Conservation (phyloP, 2,329 filamentous ascomycete species). For the Scleromitrula shiraiana region DNA sequence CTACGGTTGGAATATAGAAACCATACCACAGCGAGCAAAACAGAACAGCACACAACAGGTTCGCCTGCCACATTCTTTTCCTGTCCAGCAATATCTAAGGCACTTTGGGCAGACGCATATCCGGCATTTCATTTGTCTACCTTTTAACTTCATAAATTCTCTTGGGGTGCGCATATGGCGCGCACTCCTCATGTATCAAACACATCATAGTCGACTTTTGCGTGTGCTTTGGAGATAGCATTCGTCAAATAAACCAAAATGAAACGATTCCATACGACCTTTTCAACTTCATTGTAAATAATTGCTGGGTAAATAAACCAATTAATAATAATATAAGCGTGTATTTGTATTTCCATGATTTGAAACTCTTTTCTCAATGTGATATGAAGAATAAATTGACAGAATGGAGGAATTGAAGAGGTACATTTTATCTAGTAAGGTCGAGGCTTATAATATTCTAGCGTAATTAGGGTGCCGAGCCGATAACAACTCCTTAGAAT, state of each 20-base stretch:
- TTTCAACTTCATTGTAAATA: constrained; percentile 10
- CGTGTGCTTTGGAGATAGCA: constrained; percentile 10
- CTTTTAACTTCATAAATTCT: constrained; percentile 13
- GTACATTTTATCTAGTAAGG: background rate
- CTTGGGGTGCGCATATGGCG: constrained; percentile 16
- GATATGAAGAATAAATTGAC: too few relatives aligned
- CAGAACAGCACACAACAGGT: constrained; percentile 10
- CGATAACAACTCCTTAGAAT: constrained; percentile 7
- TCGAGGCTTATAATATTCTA: constrained; percentile 8
- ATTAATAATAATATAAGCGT: constrained; percentile 9
- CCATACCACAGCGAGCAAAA: background rate
- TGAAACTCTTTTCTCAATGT: too few relatives aligned
- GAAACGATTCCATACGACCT: constrained; percentile 12
- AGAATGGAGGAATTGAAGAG: too few relatives aligned
- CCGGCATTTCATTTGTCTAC: constrained; percentile 24
- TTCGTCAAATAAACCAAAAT: constrained; percentile 10
- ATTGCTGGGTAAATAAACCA: constrained; percentile 11
- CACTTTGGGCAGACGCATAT: constrained; percentile 10
- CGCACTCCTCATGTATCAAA: constrained; percentile 22
- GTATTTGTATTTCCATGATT: background rate
- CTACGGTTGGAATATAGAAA: background rate
- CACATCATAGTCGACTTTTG: constrained; percentile 16
- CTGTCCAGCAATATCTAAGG: constrained; percentile 8
- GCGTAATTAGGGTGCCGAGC: constrained; percentile 4
- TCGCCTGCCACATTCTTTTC: constrained; percentile 15